Evolutionary conservation across 1,284 basidiomycete species (phyloP).

Genomic region (Ustilago lituana): DNA sequence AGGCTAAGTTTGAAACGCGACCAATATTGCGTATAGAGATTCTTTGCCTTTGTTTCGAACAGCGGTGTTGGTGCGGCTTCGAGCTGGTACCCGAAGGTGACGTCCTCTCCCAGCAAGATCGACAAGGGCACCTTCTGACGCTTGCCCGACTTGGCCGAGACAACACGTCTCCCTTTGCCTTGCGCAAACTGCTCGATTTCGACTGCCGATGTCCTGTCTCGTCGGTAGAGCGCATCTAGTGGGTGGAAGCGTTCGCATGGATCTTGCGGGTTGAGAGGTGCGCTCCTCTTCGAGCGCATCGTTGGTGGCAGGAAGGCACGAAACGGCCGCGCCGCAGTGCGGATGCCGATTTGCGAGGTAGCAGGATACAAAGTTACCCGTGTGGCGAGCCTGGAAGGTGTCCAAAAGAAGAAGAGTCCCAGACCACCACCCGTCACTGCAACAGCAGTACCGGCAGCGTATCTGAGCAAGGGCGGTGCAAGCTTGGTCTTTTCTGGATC

Average conservation of each 20-base stretch:
- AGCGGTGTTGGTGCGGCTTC: conserved; percentile 42
- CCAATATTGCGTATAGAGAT: conserved; percentile 46
- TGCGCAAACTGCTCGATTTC: conserved; percentile 33
- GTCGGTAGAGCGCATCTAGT: conserved; percentile 27
- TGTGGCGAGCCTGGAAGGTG: conserved; percentile 43
- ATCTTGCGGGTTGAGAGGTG: conserved; percentile 33
- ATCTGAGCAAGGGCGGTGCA: conserved; percentile 32
- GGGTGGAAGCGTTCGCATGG: conserved; percentile 30
- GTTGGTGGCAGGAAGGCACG: conserved; percentile 26
- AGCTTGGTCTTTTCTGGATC: conserved; percentile 44
- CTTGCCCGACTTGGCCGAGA: conserved; percentile 13
- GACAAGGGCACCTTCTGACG: conserved; percentile 37
- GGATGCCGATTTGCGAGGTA: conserved; percentile 30
- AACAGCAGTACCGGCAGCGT: conserved; percentile 22
- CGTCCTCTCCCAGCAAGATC: conserved; percentile 38
- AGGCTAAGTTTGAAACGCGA: conserved; percentile 43
- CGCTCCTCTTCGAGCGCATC: conserved; percentile 23
- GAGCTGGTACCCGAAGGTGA: conserved; percentile 42
- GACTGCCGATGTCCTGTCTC: conserved; percentile 39
- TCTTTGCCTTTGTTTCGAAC: conserved; percentile 32
- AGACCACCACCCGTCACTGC: conserved; percentile 23
- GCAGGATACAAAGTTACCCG: conserved; percentile 49
- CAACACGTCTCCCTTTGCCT: conserved; percentile 29
- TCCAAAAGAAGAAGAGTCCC: conserved; percentile 48
- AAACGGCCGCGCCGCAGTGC: conserved; percentile 27